These are phyloP conservation scores for Candolleomyces eurysporus DNA, from an alignment of 768 basidiomycete genomes.

Conservation along the genomic window DNA sequence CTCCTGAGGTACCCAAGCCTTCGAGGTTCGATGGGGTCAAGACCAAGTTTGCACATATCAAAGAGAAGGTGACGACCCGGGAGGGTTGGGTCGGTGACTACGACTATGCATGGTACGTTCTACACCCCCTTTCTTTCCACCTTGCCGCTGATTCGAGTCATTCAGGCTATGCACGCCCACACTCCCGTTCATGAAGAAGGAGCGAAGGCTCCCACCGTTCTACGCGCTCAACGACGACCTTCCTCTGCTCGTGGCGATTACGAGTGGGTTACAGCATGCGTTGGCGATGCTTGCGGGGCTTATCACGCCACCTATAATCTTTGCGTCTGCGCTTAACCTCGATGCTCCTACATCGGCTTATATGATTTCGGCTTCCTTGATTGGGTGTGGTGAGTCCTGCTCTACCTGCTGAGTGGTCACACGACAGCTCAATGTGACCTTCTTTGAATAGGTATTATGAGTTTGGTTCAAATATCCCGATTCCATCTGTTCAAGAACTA, in stretches of 20 bases:
- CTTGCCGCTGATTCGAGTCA: neutral
- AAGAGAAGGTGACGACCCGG: constrained; percentile 37
- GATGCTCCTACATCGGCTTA: constrained; percentile 62
- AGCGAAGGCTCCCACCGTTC: constrained; percentile 58
- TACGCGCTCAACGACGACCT: constrained; percentile 72
- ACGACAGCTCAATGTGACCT: neutral
- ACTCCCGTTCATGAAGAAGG: constrained; percentile 52
- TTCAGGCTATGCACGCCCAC: constrained; percentile 62
- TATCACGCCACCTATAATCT: constrained; percentile 82
- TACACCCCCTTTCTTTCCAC: neutral
- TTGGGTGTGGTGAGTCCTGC: constrained; percentile 63
- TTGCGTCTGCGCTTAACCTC: constrained; percentile 61
- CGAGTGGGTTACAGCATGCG: constrained; percentile 72
- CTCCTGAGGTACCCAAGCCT: constrained; percentile 5
- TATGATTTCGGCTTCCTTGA: constrained; percentile 79
- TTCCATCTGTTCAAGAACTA: constrained; percentile 59
- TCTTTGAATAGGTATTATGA: constrained; percentile 57
- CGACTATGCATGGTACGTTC: constrained; percentile 59
- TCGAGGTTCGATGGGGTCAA: constrained; percentile 13
- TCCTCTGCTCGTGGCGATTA: constrained; percentile 69
- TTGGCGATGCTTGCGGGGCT: constrained; percentile 82
- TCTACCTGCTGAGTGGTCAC: neutral
- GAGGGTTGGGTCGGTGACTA: constrained; percentile 86
- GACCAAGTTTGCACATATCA: constrained; percentile 17
- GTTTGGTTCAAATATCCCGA: constrained; percentile 77